These are phyloP conservation scores for Pisolithus sp. DNA, from an alignment of 768 basidiomycete genomes.

Conservation along the genomic window DNA sequence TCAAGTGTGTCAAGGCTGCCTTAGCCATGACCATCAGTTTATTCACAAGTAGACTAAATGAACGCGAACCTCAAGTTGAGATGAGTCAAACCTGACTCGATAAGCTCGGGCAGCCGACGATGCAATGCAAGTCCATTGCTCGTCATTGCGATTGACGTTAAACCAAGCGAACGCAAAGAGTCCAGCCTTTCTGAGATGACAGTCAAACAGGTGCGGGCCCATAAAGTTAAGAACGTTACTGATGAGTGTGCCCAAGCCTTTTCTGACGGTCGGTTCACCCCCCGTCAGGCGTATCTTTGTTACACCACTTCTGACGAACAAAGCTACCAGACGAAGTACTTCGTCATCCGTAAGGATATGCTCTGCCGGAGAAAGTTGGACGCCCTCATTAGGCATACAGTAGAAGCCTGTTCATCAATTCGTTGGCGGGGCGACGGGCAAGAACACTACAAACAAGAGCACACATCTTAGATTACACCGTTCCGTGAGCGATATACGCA, in stretches of 20 bases:
- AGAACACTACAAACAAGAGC: constrained; percentile 11
- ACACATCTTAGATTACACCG: constrained; percentile 82
- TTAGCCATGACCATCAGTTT: constrained; percentile 3
- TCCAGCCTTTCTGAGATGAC: constrained; percentile 48
- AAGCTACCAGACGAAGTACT: constrained; percentile 58
- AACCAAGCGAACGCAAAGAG: constrained; percentile 50
- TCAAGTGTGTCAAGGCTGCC: constrained; percentile 77
- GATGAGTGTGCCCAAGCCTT: constrained; percentile 64
- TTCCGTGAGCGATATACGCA: constrained; percentile 85
- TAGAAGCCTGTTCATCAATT: constrained; percentile 62
- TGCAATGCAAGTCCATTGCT: constrained; percentile 76
- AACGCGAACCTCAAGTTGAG: constrained; percentile 53
- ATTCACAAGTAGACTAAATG: neutral
- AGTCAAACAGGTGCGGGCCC: constrained; percentile 4
- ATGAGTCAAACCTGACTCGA: constrained; percentile 71
- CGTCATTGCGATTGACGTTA: constrained; percentile 79
- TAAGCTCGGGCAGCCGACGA: constrained; percentile 60
- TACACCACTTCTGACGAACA: constrained; percentile 80
- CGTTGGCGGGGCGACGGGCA: neutral
- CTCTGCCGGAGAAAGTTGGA: constrained; percentile 63
- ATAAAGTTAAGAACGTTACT: constrained; percentile 33
- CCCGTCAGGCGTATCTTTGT: constrained; percentile 86
- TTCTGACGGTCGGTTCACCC: constrained; percentile 82
- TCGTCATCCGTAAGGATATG: constrained; percentile 74
- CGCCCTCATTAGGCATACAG: constrained; percentile 82